These are phyloP conservation scores for Yueomyces sp. DNA, from an alignment of 1,139 yeast genomes.

Conservation along the genomic window DNA sequence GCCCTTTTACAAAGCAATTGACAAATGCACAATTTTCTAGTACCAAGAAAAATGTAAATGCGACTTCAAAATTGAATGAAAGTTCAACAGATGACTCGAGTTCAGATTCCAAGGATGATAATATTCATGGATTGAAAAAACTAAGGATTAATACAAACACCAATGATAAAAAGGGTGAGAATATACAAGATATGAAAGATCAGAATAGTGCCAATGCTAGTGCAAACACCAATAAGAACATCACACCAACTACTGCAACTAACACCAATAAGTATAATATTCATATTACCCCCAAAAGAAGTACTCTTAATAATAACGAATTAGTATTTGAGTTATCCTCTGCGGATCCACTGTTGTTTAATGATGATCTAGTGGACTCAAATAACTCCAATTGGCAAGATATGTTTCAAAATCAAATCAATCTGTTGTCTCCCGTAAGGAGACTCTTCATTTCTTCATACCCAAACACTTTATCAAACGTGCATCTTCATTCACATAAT, in stretches of 20 bases:
- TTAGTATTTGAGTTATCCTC: conserved; percentile 18
- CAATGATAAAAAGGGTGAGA: too few species aligned
- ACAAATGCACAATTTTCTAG: too few species aligned
- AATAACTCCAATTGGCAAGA: conserved; percentile 8
- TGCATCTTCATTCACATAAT: background rate
- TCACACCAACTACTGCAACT: too few species aligned
- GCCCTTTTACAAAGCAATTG: too few species aligned
- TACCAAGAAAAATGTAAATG: too few species aligned
- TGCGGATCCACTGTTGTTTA: conserved; percentile 20
- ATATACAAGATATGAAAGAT: too few species aligned
- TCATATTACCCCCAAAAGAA: conserved; percentile 5
- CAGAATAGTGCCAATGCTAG: background rate
- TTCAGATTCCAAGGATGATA: too few species aligned
- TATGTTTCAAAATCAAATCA: conserved; percentile 7
- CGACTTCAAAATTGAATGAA: too few species aligned
- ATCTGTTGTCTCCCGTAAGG: conserved; percentile 10
- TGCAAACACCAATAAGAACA: background rate
- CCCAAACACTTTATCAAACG: conserved; percentile 9
- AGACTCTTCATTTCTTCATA: conserved; percentile 13
- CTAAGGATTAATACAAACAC: too few species aligned
- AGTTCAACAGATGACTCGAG: too few species aligned
- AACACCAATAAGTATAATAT: background rate
- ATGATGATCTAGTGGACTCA: conserved; percentile 13
- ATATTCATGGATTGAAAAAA: too few species aligned
- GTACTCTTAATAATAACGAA: conserved; percentile 1